Conservation (phyloP, 2,329 filamentous ascomycete species). For the Biscogniauxia marginata region DNA sequence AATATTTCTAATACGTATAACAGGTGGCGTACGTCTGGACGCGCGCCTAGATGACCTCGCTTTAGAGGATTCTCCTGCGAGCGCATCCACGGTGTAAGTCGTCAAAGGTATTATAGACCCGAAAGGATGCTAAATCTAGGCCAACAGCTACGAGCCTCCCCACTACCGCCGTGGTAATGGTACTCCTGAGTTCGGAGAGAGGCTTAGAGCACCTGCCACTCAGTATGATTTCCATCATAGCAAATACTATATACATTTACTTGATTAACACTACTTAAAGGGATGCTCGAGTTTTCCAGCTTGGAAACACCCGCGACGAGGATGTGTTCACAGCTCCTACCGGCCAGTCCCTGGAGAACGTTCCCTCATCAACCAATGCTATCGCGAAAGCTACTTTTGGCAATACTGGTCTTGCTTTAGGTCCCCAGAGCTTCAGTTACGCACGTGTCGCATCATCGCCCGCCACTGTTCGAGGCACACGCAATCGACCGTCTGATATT, state of each 20-base stretch:
- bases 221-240: neutral
- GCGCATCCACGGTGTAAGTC: neutral
- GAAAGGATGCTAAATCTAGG: neutral
- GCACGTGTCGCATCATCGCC: neutral
- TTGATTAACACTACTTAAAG: neutral
- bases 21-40: neutral
- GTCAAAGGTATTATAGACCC: neutral
- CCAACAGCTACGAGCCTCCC: neutral
- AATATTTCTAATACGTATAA: neutral
- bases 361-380: neutral
- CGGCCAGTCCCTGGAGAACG: neutral
- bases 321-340: neutral
- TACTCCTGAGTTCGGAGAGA: neutral
- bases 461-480: neutral
- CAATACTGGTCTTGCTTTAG: neutral
- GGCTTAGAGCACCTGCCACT: neutral
- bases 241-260: neutral
- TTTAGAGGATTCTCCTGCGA: neutral
- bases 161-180: neutral
- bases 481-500: conserved; percentile 5
- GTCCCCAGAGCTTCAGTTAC: neutral
- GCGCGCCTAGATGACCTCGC: neutral
- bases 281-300: neutral
- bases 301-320: neutral
- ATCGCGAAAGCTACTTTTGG: neutral